A percentile compares a stretch with the other conserved stretches of the same genome.
These are phyloP conservation scores for Penicillium fuscoglaucum DNA, from an alignment of 2,329 filamentous ascomycete genomes.

Conservation along the genomic window DNA sequence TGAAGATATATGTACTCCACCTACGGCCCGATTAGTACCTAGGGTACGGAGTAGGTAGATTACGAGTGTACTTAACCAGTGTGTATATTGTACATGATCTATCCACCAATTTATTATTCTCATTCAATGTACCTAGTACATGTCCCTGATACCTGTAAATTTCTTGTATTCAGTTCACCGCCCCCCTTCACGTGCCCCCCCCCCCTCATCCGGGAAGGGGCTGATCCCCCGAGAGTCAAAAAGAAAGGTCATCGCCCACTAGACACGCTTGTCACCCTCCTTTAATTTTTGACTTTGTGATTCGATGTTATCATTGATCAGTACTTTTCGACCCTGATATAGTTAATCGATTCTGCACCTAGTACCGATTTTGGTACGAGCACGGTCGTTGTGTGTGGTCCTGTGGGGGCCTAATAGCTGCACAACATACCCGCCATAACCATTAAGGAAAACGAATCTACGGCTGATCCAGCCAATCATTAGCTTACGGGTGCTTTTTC, in stretches of 20 bases:
- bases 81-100: not conserved
- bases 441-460: conserved; percentile 12
- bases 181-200: conserved; percentile 15
- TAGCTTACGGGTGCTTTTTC: conserved; percentile 17
- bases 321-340: not conserved
- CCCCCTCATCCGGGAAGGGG: conserved; percentile 7
- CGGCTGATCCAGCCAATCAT: conserved; percentile 17
- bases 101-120: not conserved
- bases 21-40: not conserved
- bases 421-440: conserved; percentile 25
- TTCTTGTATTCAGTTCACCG: conserved; percentile 11
- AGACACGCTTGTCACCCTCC: not conserved
- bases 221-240: conserved; percentile 11
- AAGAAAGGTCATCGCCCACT: not conserved
- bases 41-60: no score
- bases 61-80: not conserved
- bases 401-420: conserved; percentile 17
- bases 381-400: conserved; percentile 19
- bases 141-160: not conserved
- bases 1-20: no score
- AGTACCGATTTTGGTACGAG: conserved; percentile 12
- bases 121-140: not conserved
- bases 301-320: not conserved
- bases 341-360: conserved; percentile 7
- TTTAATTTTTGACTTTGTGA: not conserved